A percentile compares a stretch with the other conserved stretches of the same genome.
These are phyloP conservation scores for Boletus rex-veris DNA, from an alignment of 768 basidiomycete species.

Conservation along the genomic window DNA sequence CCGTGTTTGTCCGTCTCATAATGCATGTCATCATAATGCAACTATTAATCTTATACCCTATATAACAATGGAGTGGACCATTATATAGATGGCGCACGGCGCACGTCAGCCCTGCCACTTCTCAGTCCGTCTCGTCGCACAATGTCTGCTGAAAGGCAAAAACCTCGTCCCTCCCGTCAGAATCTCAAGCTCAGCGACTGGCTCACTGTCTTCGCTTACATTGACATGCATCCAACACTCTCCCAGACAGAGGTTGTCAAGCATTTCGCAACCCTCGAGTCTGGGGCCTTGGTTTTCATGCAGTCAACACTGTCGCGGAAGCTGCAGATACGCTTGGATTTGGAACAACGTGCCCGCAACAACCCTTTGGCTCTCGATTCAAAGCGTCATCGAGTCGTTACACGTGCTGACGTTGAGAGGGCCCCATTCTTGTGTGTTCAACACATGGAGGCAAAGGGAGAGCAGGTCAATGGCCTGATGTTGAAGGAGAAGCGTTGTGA, in stretches of 20 bases:
- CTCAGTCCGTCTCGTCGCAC: not conserved
- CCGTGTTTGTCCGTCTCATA: conserved; percentile 30
- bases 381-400: not conserved
- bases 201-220: not conserved
- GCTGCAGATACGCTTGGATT: not conserved
- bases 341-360: not conserved
- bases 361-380: not conserved
- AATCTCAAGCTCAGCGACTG: not conserved
- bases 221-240: not conserved
- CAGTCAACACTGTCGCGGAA: not conserved
- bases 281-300: not conserved
- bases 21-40: too few relatives aligned
- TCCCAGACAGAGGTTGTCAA: not conserved
- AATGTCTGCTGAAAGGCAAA: not conserved
- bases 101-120: too few relatives aligned
- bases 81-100: too few relatives aligned
- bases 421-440: too few relatives aligned
- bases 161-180: not conserved
- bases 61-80: too few relatives aligned
- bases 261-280: not conserved
- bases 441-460: too few relatives aligned
- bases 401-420: not conserved
- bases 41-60: too few relatives aligned
- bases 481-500: too few relatives aligned
- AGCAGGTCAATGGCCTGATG: too few relatives aligned